Conservation (phyloP, 2,329 filamentous ascomycete species). For the Hysterium pulicare region DNA sequence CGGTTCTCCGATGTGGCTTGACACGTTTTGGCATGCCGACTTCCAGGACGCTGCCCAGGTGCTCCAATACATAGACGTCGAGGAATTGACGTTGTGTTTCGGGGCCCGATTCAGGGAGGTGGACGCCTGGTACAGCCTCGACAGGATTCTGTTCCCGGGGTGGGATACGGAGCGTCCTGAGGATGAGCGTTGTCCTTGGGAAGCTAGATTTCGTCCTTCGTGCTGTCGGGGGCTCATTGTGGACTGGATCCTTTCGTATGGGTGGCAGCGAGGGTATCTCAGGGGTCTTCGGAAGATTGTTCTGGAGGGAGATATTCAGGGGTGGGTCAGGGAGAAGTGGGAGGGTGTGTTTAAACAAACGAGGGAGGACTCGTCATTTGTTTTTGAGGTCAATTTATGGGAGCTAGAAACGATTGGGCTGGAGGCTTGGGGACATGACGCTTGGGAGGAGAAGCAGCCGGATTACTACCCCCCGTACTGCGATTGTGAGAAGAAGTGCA, state of each 20-base stretch:
- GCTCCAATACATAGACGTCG: too few species aligned
- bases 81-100: too few species aligned
- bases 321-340: slow-evolving; percentile 18
- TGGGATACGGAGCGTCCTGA: too few species aligned
- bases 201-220: too few species aligned
- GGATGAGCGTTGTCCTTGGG: too few species aligned
- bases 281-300: slow-evolving; percentile 7
- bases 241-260: slow-evolving; percentile 15
- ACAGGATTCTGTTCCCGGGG: too few species aligned
- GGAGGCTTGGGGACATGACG: not conserved
- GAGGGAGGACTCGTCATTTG: slow-evolving; percentile 1
- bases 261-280: slow-evolving; percentile 7
- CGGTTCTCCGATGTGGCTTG: not conserved
- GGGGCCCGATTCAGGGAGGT: too few species aligned
- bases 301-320: slow-evolving; percentile 12
- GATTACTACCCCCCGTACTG: slow-evolving; percentile 7
- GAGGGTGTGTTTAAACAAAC: slow-evolving; percentile 6
- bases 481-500: not conserved
- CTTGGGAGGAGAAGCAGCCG: slow-evolving; percentile 1
- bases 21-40: too few species aligned
- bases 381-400: not conserved
- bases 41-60: too few species aligned
- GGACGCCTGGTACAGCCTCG: too few species aligned
- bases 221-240: slow-evolving; percentile 9
- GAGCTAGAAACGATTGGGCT: slow-evolving; percentile 4